Conservation (phyloP, 2,329 filamentous ascomycete species). For the Stagonosporopsis rhizophila region DNA sequence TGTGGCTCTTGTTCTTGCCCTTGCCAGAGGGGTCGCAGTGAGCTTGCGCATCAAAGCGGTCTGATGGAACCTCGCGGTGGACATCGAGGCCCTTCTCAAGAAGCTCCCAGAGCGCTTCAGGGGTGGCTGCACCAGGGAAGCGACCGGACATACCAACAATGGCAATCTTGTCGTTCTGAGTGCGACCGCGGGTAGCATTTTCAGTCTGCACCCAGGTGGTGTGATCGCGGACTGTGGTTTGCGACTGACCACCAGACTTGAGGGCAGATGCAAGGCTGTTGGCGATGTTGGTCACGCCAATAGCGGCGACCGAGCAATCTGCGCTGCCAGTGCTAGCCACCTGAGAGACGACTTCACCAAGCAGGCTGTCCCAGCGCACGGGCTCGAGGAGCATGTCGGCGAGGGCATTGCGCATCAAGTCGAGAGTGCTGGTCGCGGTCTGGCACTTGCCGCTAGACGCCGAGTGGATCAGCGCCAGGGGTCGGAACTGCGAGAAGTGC, state of each 20-base stretch:
- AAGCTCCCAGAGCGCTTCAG: constrained; percentile 77
- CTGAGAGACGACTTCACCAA: constrained; percentile 57
- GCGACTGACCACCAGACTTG: constrained; percentile 58
- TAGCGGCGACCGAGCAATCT: constrained; percentile 56
- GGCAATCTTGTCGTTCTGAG: constrained; percentile 73
- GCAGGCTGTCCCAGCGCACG: constrained; percentile 58
- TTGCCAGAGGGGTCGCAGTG: constrained; percentile 77
- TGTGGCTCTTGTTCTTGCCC: constrained; percentile 77
- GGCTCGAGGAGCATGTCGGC: constrained; percentile 56
- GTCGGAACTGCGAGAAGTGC: constrained; percentile 52
- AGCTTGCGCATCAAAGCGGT: constrained; percentile 76
- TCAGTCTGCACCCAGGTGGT: constrained; percentile 50
- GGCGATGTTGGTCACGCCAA: constrained; percentile 62
- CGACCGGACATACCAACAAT: constrained; percentile 84
- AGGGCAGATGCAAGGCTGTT: constrained; percentile 63
- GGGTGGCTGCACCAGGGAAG: constrained; percentile 75
- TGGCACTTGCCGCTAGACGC: constrained; percentile 56
- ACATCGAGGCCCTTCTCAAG: constrained; percentile 78
- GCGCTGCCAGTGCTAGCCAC: constrained; percentile 52
- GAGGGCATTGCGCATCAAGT: constrained; percentile 54
- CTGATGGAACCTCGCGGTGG: constrained; percentile 69
- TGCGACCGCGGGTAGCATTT: constrained; percentile 50
- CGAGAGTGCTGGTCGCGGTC: constrained; percentile 54
- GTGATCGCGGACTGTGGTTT: constrained; percentile 54
- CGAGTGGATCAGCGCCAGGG: constrained; percentile 56